A percentile compares a stretch with the other conserved stretches of the same genome.
These are phyloP conservation scores for Piper betle DNA, from an alignment of 164 flowering plant genomes.

Conservation along the genomic window DNA sequence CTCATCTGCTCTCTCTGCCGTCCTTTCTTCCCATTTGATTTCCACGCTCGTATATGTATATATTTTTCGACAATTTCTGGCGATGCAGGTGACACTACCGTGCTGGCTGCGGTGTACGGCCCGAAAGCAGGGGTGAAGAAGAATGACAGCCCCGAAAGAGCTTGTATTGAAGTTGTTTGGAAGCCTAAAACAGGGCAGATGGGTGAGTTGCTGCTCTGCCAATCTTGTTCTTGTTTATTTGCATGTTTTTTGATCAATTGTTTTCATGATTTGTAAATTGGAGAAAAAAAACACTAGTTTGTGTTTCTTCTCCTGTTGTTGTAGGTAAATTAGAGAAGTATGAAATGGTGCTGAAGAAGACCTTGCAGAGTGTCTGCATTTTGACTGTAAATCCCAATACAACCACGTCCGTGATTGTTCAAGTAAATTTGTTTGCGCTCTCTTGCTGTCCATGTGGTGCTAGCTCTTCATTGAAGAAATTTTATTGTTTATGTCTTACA, in stretches of 20 bases:
- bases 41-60: no score
- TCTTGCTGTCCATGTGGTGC: background rate
- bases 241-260: no score
- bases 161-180: conserved; percentile 88
- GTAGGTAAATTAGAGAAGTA: conserved; percentile 75
- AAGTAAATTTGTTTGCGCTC: conserved; percentile 26
- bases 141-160: conserved; percentile 79
- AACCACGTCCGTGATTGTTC: conserved; percentile 74
- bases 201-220: conserved; percentile 27
- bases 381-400: conserved; percentile 78
- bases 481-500: no score
- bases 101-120: conserved; percentile 86
- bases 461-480: no score
- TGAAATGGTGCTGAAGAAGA: conserved; percentile 81
- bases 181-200: conserved; percentile 83
- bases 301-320: conserved; percentile 1
- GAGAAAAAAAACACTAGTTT: no score
- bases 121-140: conserved; percentile 86
- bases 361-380: conserved; percentile 59
- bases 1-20: background rate
- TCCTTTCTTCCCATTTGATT: no score
- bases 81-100: conserved; percentile 63
- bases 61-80: background rate
- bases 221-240: no score
- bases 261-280: no score